Evolutionary conservation across 2,329 filamentous ascomycete genomes (phyloP), one percentile per base, ranked within the genome.

Genomic region (Claviceps fusiformis): DNA sequence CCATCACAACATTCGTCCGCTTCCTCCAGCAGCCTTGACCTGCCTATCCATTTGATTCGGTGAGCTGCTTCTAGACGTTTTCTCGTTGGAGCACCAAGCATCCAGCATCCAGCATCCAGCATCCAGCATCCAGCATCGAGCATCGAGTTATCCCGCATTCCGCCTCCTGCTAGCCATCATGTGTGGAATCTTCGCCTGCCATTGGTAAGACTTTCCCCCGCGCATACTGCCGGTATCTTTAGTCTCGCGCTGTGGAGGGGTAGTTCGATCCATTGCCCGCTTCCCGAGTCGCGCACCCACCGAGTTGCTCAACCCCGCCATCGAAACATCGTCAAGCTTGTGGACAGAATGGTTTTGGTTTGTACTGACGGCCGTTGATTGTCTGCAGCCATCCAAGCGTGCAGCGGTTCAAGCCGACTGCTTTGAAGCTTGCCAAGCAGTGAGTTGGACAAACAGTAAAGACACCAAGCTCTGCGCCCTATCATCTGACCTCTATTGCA

Each of bases 101-200:
- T 29, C 11, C 50, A 59, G 19, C 19, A 19, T 19, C 19, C 19
- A 19, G 19, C 19, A 19, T 19, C 19, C 1, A 19, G 19, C 19
- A 19, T 19, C 19, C n/a, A n/a, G 19, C 19, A 19, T 19, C 19
- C 19, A 19, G 19, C 19, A 19, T 19, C 19, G 19, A 19, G 19
- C 19, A 19, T 19, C 19, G 19, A 19, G 19, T 19, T 33, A 5
- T 33, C 31, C 31, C 31, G 31, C 31, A 49, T 41, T 13, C 37
- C 37, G 5, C 44, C 7, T 29, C 11, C 52, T 59, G 63, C 59
- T 66, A 65, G 70, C 68, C 77, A 86, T 71, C 65, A 95, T 95
- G 90, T 95, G 90, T 85, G 90, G 90, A 73, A 95, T 96, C 68
- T 96, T 96, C 73, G 91, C 89, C 66, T 96, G 91, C 75, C 89